These are phyloP conservation scores for Lignosus rhinocerotis DNA, from an alignment of 1,284 basidiomycete species.

Conservation along the genomic window DNA sequence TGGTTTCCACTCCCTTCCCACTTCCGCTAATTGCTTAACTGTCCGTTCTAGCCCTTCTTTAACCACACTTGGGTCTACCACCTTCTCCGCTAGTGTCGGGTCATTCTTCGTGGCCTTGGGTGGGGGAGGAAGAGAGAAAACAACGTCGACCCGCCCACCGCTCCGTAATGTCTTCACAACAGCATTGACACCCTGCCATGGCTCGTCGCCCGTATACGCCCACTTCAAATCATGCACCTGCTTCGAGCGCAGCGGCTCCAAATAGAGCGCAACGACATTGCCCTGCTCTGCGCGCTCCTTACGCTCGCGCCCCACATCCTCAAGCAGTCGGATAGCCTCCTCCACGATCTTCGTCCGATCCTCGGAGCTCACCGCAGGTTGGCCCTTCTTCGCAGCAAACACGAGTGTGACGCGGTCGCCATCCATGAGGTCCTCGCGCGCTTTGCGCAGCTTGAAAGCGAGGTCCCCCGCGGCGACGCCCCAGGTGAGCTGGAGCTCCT, in stretches of 20 bases:
- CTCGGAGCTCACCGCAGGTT: conserved; percentile 28
- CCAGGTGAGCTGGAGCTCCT: conserved; percentile 80
- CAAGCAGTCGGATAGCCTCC: conserved; percentile 41
- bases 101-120: conserved; percentile 9
- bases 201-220: conserved; percentile 12
- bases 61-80: conserved; percentile 10
- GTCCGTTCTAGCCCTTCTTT: conserved; percentile 42
- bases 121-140: conserved; percentile 17
- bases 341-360: conserved; percentile 31
- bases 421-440: conserved; percentile 56
- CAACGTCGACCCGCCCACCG: conserved; percentile 17
- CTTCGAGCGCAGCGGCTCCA: conserved; percentile 33
- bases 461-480: conserved; percentile 59
- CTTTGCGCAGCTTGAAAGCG: conserved; percentile 67
- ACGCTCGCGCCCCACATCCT: conserved; percentile 54
- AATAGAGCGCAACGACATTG: conserved; percentile 42
- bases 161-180: conserved; percentile 9
- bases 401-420: conserved; percentile 61
- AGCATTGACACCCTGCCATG: conserved; percentile 13
- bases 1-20: conserved; percentile 53
- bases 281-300: conserved; percentile 42
- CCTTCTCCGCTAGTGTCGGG: not conserved
- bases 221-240: conserved; percentile 14
- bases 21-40: conserved; percentile 41
- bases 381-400: conserved; percentile 51